A percentile compares a stretch with the other conserved stretches of the same genome.
Conservation (phyloP, 1,284 basidiomycete genomes). For the Cutaneotrichosporon sp. region DNA sequence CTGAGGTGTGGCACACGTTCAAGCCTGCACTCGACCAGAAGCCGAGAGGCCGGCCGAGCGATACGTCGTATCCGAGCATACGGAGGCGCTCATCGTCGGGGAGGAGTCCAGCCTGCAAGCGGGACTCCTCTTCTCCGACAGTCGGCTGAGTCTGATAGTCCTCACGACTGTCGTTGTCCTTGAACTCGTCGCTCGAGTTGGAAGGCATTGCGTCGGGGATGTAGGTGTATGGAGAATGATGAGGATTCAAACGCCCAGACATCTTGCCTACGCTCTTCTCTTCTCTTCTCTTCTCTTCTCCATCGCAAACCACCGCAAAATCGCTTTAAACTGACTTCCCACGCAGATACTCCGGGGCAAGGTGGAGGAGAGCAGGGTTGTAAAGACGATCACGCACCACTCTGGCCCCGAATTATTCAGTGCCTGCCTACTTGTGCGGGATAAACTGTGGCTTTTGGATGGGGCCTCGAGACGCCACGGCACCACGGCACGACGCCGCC, state of each 20-base stretch:
- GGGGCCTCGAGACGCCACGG: not conserved
- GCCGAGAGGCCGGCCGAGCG: slow-evolving; percentile 47
- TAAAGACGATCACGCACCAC: too few relatives aligned
- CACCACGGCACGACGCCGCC: not conserved
- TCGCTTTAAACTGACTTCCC: not conserved
- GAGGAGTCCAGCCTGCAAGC: not conserved
- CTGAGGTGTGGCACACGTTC: slow-evolving; percentile 8
- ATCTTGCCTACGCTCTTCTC: not conserved
- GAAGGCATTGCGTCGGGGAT: not conserved
- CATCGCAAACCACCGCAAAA: not conserved
- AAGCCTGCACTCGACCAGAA: slow-evolving; percentile 47
- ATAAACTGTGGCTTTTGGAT: not conserved
- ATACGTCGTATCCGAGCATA: slow-evolving; percentile 47
- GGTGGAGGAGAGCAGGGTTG: too few relatives aligned
- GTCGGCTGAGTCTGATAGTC: not conserved
- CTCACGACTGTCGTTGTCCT: not conserved
- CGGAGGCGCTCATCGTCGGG: slow-evolving; percentile 39
- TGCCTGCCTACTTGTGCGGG: not conserved
- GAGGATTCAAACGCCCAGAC: not conserved
- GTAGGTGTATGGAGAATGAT: not conserved
- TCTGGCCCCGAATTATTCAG: too few relatives aligned
- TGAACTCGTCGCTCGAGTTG: not conserved
- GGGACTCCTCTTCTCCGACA: not conserved
- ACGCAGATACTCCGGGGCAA: not conserved
- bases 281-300: not conserved